Base-by-base conservation (phyloP, 108 stramenopile species). In the Discostella stelligeroides region DNA sequence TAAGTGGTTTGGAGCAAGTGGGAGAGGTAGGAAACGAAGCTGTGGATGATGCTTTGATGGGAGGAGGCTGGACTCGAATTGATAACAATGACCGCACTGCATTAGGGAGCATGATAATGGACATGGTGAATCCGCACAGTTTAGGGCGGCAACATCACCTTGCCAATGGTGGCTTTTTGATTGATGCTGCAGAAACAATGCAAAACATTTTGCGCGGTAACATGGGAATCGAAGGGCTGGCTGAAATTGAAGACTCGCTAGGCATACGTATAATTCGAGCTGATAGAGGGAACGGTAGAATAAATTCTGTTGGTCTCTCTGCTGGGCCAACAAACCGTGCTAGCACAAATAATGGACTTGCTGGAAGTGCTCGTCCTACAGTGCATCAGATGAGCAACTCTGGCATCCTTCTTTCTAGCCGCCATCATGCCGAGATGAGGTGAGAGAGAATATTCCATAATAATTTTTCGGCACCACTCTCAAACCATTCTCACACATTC, bases 51-150 rank as follows among this genome's bases (percentile, higher is more conserved):
- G 34, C n/a, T n/a, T n/a, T 37, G 15, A 58, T 37, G 15, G 78
- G 65, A 75, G 92, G 85, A 63, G 92, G 87, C 13, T 95, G 94
- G 94, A 92, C 88, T 42, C 76, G 82, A 11, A 66, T 92, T 28
- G 90, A 95, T 47, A 66, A 76, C 15, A 63, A 54, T 27, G 65
- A 41, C 18, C 61, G 37, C 41, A 54, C 61, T 24, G 85, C 83
- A 15, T 60, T 76, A 55, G 83, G 75, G 10, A 86, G 89, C 13
- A 81, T 88, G 70, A 49, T 83, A 34, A 60, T 84, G 7, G 76
- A 82, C 14, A 61, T 77, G 41, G 41, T 78, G 20, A 41, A 58
- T 23, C 75, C 63, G 30, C n/a, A 61, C 18, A 43, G 61, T 51
- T 27, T 63, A 27, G 63, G 64, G 29, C 41, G 45, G 14, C 61